Conservation (phyloP, 345 rosid genomes). For the Eucalyptus curtisii region DNA sequence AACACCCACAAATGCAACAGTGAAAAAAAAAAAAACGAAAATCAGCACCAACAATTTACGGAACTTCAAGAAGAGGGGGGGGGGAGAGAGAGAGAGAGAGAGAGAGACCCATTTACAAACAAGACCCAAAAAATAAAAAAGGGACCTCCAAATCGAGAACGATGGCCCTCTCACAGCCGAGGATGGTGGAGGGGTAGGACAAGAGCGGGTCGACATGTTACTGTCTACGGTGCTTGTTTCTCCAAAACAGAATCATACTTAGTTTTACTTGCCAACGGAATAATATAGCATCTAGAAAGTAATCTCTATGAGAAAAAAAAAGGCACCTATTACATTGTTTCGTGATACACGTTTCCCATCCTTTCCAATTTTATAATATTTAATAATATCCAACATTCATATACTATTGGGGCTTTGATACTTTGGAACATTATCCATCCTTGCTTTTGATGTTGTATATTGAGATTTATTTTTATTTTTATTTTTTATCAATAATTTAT, state of each 20-base stretch:
- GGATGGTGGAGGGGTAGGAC: slow-evolving; percentile 87
- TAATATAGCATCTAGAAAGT: not conserved
- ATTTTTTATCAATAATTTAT: rapidly evolving
- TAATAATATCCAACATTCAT: not conserved
- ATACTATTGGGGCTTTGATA: not conserved
- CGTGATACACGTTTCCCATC: too few relatives aligned
- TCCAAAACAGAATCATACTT: rapidly evolving
- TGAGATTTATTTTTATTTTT: too few relatives aligned
- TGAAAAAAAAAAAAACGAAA: not conserved
- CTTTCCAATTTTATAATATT: too few relatives aligned
- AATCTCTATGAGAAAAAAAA: rapidly evolving
- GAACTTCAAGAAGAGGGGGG: not conserved
- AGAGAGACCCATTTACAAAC: not conserved
- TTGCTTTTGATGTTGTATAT: not conserved
- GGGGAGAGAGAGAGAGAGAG: not conserved
- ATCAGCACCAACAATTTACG: not conserved
- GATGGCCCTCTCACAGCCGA: slow-evolving; percentile 85
- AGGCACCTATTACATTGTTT: not conserved
- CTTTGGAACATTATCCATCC: not conserved
- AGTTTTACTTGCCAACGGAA: not conserved
- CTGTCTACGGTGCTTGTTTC: too few relatives aligned
- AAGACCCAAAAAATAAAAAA: not conserved
- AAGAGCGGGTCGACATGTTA: slow-evolving; percentile 52
- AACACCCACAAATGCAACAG: not conserved
- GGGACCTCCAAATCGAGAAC: slow-evolving; percentile 90